Base-by-base conservation (phyloP, 2,329 filamentous ascomycete species). In the Beauveria medogensis region DNA sequence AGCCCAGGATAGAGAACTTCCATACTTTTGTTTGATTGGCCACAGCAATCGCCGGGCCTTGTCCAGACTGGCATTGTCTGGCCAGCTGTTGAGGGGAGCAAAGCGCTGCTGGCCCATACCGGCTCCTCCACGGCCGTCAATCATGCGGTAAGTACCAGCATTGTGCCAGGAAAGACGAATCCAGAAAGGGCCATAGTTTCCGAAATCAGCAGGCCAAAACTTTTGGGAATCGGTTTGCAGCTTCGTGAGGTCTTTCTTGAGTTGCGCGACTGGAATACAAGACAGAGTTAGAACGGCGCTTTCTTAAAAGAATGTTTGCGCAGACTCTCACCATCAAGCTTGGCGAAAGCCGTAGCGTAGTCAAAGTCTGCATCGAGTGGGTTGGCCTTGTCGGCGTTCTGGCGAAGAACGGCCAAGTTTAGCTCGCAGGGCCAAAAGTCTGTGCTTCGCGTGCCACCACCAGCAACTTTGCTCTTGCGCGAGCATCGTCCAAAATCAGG, bases 11-110 rank as follows among this genome's bases (percentile, higher is more conserved):
- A 92, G 88, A 78, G 89, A 90, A 79, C 84, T 85, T 72, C 89
- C 89, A 66, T 92, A 92, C 80, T 92, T 92, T 68, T 90, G 88
- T 82, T 92, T 92, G 77, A 92, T 86, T 59, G 89, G 89, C 86
- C 88, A 91, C 44, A 92, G 77, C 60, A 92, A 82, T 64, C 89
- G 88, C 59, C 89, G 88, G 34, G 88, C 89, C 82, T 92, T 92
- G 82, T 92, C 89, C 55, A 92, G 82, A 67, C 80, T 86, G 69
- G 84, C 86, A 66, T 92, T 92, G 76, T 92, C 89, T 37, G 89
- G 89, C 89, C 89, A 92, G 78, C 85, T 72, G 81, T 91, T 91
- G 71, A 92, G 83, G 5, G 89, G 89, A 55, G 89, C 88, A 68
- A 92, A 92, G 46, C 89, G 85, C 76, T 92, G 89, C 75, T 91